Conservation (phyloP, 2,329 filamentous ascomycete genomes). For the Trichophyton rubrum region DNA sequence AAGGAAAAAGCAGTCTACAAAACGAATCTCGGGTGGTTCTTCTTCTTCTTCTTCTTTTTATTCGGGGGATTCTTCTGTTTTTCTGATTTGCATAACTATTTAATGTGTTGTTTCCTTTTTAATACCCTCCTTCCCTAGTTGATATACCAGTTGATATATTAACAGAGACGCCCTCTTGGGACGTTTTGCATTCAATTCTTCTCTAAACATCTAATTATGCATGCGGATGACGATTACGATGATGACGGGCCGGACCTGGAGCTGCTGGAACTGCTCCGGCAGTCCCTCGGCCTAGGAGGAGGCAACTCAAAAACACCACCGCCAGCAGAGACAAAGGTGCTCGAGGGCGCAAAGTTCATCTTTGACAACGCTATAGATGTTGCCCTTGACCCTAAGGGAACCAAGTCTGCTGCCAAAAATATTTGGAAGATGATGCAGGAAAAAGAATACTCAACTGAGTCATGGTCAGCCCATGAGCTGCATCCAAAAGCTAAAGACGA, state of each 20-base stretch:
- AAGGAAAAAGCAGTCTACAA: too few species aligned
- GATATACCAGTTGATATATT: too few species aligned
- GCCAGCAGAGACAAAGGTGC: constrained; percentile 61
- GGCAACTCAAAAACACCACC: constrained; percentile 38
- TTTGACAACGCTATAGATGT: constrained; percentile 91
- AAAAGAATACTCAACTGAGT: constrained; percentile 69
- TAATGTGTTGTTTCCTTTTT: too few species aligned
- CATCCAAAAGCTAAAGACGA: constrained; percentile 77
- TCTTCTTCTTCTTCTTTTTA: too few species aligned
- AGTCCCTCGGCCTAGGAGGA: constrained; percentile 57
- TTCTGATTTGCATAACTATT: too few species aligned
- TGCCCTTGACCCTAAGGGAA: constrained; percentile 68
- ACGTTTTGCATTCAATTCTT: neutral
- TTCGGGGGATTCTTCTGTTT: too few species aligned
- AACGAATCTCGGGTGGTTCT: too few species aligned
- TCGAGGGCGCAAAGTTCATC: constrained; percentile 71
- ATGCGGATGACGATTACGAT: neutral
- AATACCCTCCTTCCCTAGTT: too few species aligned
- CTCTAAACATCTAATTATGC: neutral
- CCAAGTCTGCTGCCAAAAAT: constrained; percentile 65
- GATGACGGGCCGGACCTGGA: constrained; percentile 82
- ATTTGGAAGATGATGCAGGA: constrained; percentile 75
- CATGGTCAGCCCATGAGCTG: constrained; percentile 78
- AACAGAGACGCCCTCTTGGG: too few species aligned
- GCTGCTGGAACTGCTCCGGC: constrained; percentile 70